Conservation (phyloP, 805 yeast genomes). For the Saturnispora besseyi region DNA sequence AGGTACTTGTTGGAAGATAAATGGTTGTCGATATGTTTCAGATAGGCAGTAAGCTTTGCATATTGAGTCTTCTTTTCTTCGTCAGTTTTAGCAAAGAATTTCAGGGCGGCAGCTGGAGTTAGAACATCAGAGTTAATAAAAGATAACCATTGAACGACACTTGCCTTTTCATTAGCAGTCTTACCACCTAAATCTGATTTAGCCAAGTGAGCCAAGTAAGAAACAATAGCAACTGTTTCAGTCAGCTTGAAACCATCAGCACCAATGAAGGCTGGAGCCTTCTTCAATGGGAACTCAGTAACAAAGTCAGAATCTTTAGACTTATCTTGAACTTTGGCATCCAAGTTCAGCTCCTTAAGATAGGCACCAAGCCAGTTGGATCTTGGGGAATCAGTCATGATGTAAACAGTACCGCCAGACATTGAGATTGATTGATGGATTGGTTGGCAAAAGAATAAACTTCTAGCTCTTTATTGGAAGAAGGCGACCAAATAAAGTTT, state of each 20-base stretch:
- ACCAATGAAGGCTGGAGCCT: slow-evolving; percentile 55
- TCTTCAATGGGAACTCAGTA: slow-evolving; percentile 51
- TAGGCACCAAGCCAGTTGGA: slow-evolving; percentile 36
- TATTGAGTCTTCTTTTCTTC: slow-evolving; percentile 1
- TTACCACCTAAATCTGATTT: slow-evolving; percentile 45
- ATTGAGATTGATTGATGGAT: slow-evolving; percentile 18
- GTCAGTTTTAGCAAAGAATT: slow-evolving; percentile 5
- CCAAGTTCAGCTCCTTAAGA: slow-evolving; percentile 46
- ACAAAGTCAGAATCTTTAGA: slow-evolving; percentile 34
- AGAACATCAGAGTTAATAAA: slow-evolving; percentile 51
- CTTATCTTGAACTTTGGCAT: slow-evolving; percentile 36
- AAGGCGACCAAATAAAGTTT: neutral
- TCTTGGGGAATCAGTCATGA: slow-evolving; percentile 24
- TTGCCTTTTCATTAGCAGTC: slow-evolving; percentile 48
- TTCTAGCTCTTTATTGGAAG: neutral
- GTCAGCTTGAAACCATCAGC: slow-evolving; percentile 57
- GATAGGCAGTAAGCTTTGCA: neutral
- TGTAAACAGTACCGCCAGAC: slow-evolving; percentile 16
- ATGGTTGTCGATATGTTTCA: slow-evolving; percentile 4
- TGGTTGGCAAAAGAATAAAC: neutral
- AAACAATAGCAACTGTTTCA: slow-evolving; percentile 54
- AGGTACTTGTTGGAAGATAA: slow-evolving; percentile 5
- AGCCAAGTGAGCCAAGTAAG: slow-evolving; percentile 32
- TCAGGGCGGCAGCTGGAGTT: neutral
- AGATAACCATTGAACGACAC: slow-evolving; percentile 67